phyloP scores from a whole-genome alignment of 2,329 filamentous ascomycete genomes.

The Aspergillus sojae region DNA sequence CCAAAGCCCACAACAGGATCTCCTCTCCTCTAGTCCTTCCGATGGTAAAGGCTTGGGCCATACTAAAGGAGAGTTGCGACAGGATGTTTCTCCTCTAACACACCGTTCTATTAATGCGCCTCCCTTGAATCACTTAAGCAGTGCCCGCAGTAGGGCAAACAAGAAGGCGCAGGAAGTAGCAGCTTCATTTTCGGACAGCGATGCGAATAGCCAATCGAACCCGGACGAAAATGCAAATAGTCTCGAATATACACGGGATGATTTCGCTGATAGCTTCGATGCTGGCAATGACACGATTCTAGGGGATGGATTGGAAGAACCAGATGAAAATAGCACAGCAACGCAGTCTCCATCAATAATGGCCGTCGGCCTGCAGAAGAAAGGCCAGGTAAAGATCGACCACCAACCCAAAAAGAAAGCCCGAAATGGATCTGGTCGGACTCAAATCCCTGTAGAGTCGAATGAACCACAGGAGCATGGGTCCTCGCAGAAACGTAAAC shows the following conservation, averaged over 20 bases:
- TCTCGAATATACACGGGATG: constrained; percentile 28
- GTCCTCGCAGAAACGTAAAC: constrained; percentile 29
- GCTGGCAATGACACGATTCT: constrained; percentile 28
- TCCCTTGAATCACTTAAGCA: constrained; percentile 28
- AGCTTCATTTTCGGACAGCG: constrained; percentile 40
- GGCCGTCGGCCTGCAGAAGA: constrained; percentile 16
- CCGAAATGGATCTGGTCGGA: constrained; percentile 6
- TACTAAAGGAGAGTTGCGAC: constrained; percentile 26
- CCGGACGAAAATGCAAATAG: constrained; percentile 38
- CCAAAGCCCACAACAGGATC: constrained; percentile 37
- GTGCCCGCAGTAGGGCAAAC: constrained; percentile 24
- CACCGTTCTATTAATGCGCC: constrained; percentile 39
- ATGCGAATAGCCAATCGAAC: constrained; percentile 31
- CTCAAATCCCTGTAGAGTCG: constrained; percentile 18
- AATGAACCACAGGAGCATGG: constrained; percentile 20
- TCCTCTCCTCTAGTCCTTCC: constrained; percentile 43
- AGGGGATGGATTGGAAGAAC: constrained; percentile 21
- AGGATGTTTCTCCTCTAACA: constrained; percentile 39
- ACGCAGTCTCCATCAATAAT: constrained; percentile 21
- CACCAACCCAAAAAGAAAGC: constrained; percentile 23
- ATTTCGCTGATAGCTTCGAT: constrained; percentile 30
- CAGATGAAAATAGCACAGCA: constrained; percentile 22
- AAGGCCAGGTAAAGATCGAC: constrained; percentile 16
- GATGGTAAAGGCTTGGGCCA: constrained; percentile 32
- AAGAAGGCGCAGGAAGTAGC: constrained; percentile 23